Evolutionary conservation across 2,329 filamentous ascomycete species (phyloP), one percentile per base, ranked within the genome.

Genomic region (Fusarium nisikadoi): DNA sequence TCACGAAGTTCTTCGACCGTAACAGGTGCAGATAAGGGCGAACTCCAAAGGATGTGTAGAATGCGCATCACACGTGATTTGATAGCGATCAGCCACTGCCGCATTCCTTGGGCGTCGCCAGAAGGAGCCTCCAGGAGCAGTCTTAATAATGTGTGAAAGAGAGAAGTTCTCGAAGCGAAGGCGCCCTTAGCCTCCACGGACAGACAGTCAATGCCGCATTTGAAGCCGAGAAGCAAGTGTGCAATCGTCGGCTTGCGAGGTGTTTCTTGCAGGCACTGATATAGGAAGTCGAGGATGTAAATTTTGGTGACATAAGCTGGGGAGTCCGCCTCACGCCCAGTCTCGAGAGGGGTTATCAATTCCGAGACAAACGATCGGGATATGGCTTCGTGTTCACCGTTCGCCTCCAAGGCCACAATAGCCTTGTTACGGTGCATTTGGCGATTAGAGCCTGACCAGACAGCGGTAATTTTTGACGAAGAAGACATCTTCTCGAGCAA

Each of bases 221-320:
- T 88, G 80, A 99, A 98, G 0, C 96, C 96, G 9, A 99, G 89
- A 4, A 99, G 85, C 49, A 97, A 86, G 80, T 99, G 97, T 1
- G 95, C 96, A 73, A 99, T 91, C 4, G 92, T 97, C 8, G 96
- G 95, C 74, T 91, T 89, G 75, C 92, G 89, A 2, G 93, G 91
- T 31, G 91, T 92, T 38, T 92, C 90, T 59, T 89, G 87, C 6
- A 99, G 86, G 78, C 94, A 97, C 60, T 91, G 89, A 74, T 93
- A 92, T 41, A 99, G 84, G 76, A 99, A 95, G 71, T 95, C 92
- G 10, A 99, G 87, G 27, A 98, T 91, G 66, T 92, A 92, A 58
- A 93, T 86, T 81, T 98, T 97, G 79, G 94, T 93, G 64, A 92
- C 84, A 80, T 96, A 97, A 65, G 90, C 90, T 1, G 93, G 87